phyloP scores from a whole-genome alignment of 2,329 filamentous ascomycete species.

The Fusarium buxicola region DNA sequence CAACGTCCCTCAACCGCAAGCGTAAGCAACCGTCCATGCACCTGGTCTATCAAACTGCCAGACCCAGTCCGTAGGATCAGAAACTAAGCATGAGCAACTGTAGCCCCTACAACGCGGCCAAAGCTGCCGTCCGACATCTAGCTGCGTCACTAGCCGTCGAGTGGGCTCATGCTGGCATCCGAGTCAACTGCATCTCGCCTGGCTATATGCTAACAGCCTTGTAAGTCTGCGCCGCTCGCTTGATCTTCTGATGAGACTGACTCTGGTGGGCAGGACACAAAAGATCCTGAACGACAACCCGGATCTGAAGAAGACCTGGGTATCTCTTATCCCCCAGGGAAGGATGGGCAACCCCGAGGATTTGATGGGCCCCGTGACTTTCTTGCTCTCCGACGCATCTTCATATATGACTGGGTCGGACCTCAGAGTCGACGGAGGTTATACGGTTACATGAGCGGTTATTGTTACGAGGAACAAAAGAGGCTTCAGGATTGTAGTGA shows the following conservation, averaged over 20 bases:
- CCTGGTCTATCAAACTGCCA: not conserved
- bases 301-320: slow-evolving; percentile 91
- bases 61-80: not conserved
- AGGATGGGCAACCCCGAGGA: slow-evolving; percentile 94
- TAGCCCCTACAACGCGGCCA: slow-evolving; percentile 89
- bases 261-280: slow-evolving; percentile 71
- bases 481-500: too few species aligned
- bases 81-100: not conserved
- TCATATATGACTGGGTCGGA: slow-evolving; percentile 79
- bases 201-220: slow-evolving; percentile 96
- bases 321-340: slow-evolving; percentile 86
- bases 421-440: slow-evolving; percentile 84
- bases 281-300: slow-evolving; percentile 97
- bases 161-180: slow-evolving; percentile 87
- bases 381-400: slow-evolving; percentile 82
- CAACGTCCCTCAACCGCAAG: slow-evolving; percentile 94
- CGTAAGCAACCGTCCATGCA: slow-evolving; percentile 54
- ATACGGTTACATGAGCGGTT: slow-evolving; percentile 74
- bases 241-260: fast-evolving
- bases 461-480: too few species aligned
- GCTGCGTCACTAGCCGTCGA: slow-evolving; percentile 90
- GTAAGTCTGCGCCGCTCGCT: slow-evolving; percentile 62
- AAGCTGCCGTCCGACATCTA: slow-evolving; percentile 90
- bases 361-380: slow-evolving; percentile 91
- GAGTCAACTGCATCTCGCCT: slow-evolving; percentile 94